These are phyloP conservation scores for Sporobolomyces phaffii DNA, from an alignment of 768 basidiomycete species.

Conservation along the genomic window DNA sequence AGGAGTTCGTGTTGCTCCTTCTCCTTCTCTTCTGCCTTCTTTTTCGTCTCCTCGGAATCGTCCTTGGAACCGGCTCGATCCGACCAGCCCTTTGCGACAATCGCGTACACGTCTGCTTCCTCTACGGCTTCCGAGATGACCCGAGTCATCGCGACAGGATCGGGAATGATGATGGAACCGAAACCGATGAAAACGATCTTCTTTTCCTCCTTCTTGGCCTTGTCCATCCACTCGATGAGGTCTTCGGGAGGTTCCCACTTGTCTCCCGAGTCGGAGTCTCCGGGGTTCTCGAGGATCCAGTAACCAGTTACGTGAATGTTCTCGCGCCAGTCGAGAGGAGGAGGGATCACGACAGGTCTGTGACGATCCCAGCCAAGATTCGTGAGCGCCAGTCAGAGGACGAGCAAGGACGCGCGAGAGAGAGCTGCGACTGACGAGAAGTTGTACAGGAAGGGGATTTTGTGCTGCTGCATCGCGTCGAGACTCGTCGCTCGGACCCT, in stretches of 20 bases:
- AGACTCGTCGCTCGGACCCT: slow-evolving; percentile 72
- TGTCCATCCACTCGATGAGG: slow-evolving; percentile 73
- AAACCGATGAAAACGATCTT: slow-evolving; percentile 97
- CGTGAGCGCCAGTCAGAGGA: too few relatives aligned
- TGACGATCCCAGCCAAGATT: too few relatives aligned
- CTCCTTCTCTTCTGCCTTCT: slow-evolving; percentile 50
- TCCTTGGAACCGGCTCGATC: slow-evolving; percentile 62
- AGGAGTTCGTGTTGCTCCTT: slow-evolving; percentile 60
- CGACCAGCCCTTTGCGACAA: slow-evolving; percentile 97
- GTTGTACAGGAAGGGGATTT: slow-evolving; percentile 96
- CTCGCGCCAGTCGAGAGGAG: slow-evolving; percentile 95
- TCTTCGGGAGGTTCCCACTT: slow-evolving; percentile 79
- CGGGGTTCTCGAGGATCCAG: slow-evolving; percentile 93
- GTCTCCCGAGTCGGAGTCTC: slow-evolving; percentile 66
- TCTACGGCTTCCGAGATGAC: slow-evolving; percentile 82
- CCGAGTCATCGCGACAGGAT: slow-evolving; percentile 85
- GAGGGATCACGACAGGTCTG: slow-evolving; percentile 63
- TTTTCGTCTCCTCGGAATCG: slow-evolving; percentile 52
- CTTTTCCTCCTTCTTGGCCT: slow-evolving; percentile 66
- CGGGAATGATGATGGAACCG: slow-evolving; percentile 92
- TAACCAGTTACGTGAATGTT: slow-evolving; percentile 97
- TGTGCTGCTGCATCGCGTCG: slow-evolving; percentile 95
- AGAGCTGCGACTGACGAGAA: slow-evolving; percentile 57
- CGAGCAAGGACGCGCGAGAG: background rate
- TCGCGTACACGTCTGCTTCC: slow-evolving; percentile 79